Evolutionary conservation across 192 early-diverging fungal genomes (phyloP).

Genomic region (Coemansia asiatica): DNA sequence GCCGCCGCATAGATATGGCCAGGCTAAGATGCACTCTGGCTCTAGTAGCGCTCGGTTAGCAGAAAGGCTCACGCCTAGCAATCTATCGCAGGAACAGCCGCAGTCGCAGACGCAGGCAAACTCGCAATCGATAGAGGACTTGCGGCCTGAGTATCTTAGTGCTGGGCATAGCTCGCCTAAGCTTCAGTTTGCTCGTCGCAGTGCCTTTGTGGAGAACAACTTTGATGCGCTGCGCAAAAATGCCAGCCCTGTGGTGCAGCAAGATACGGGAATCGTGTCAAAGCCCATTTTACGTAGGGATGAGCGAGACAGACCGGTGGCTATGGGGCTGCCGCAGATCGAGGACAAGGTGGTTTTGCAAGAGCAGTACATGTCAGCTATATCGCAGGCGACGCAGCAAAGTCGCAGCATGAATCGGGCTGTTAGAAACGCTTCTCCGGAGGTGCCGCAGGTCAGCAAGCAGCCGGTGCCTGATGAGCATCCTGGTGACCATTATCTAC

Average conservation of each 20-base stretch:
- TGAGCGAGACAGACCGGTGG: conserved; percentile 2
- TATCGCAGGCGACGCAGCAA: conserved; percentile 15
- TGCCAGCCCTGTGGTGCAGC: conserved; percentile 4
- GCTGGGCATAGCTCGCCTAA: conserved; percentile 26
- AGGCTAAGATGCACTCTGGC: conserved; percentile 2
- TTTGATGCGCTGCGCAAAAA: conserved; percentile 30
- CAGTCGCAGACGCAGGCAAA: neutral
- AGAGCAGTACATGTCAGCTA: conserved; percentile 25
- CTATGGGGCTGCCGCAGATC: conserved; percentile 15
- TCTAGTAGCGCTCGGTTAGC: conserved; percentile 14
- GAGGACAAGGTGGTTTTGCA: conserved; percentile 20
- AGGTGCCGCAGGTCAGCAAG: neutral
- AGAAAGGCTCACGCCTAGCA: neutral
- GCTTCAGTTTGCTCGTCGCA: conserved; percentile 22
- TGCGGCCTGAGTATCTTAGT: conserved; percentile 14
- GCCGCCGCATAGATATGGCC: conserved; percentile 4
- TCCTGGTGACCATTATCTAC: neutral
- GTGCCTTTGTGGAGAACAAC: conserved; percentile 14
- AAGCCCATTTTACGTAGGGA: neutral
- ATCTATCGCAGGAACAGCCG: neutral
- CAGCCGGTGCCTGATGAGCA: neutral
- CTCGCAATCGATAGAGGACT: neutral
- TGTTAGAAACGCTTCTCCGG: neutral
- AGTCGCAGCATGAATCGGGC: neutral
- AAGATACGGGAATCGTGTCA: neutral